Evolutionary conservation across 257 asterid genomes (phyloP).

Genomic region (Ocimum tenuiflorum): DNA sequence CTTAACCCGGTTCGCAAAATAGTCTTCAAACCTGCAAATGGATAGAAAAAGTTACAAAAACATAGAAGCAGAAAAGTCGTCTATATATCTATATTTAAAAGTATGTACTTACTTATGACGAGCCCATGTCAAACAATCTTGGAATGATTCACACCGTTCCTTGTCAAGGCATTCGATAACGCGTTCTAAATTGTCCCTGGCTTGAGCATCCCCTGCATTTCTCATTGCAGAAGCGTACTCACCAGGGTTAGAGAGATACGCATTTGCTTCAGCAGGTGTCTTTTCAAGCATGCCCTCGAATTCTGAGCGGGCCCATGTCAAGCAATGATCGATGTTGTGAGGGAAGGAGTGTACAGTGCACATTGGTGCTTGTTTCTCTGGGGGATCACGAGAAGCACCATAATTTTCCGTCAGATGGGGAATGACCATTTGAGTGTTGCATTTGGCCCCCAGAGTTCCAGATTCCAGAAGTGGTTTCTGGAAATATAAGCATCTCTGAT

Average conservation of each 20-base stretch:
- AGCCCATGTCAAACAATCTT: conserved; percentile 81
- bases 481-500: conserved; percentile 86
- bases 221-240: conserved; percentile 66
- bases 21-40: conserved; percentile 72
- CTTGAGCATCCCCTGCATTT: conserved; percentile 92
- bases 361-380: conserved; percentile 97
- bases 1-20: conserved; percentile 69
- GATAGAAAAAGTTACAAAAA: conserved; percentile 8
- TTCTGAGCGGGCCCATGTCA: conserved; percentile 96
- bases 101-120: conserved; percentile 49
- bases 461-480: conserved; percentile 93
- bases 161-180: conserved; percentile 67
- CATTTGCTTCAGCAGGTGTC: conserved; percentile 85
- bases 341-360: conserved; percentile 94
- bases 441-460: conserved; percentile 95
- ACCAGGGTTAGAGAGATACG: conserved; percentile 59
- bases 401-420: conserved; percentile 93
- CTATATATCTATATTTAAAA: not conserved
- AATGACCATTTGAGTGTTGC: conserved; percentile 88
- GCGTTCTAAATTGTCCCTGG: conserved; percentile 82
- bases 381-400: conserved; percentile 95
- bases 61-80: not conserved
- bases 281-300: conserved; percentile 92
- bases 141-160: conserved; percentile 73
- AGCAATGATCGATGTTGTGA: conserved; percentile 87